Evolutionary conservation across 2,329 filamentous ascomycete species (phyloP).

Genomic region (Cordyceps cateniannulata): DNA sequence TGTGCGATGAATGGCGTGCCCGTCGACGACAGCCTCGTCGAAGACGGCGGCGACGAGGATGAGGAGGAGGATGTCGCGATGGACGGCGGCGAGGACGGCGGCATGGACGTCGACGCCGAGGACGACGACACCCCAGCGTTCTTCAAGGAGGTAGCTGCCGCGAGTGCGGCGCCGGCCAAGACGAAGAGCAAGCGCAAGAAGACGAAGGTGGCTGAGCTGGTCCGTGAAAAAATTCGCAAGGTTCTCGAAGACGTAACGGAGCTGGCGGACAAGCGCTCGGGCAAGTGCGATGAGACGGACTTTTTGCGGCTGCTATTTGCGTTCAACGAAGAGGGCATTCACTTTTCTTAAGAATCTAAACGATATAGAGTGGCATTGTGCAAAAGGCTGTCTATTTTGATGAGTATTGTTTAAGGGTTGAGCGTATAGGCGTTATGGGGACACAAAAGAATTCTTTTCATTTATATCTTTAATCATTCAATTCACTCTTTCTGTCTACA

Average conservation of each 20-base stretch:
- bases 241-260: constrained; percentile 77
- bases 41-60: constrained; percentile 37
- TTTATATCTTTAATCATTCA: too few relatives aligned
- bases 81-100: constrained; percentile 38
- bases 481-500: not conserved
- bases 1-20: constrained; percentile 80
- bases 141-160: constrained; percentile 57
- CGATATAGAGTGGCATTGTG: not conserved
- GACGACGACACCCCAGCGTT: constrained; percentile 75
- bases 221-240: constrained; percentile 80
- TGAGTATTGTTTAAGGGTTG: not conserved
- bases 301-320: constrained; percentile 74
- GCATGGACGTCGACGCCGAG: constrained; percentile 47
- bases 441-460: not conserved
- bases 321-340: constrained; percentile 89
- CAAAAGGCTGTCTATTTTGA: not conserved
- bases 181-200: constrained; percentile 67
- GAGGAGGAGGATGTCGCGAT: constrained; percentile 35
- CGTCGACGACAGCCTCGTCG: constrained; percentile 60
- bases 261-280: constrained; percentile 72
- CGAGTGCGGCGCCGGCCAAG: constrained; percentile 38
- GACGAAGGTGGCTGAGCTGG: constrained; percentile 71
- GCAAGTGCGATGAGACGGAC: constrained; percentile 87
- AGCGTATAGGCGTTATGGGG: constrained; percentile 4
- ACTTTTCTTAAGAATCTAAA: constrained; percentile 56